Conservation (phyloP, 176 grass and related monocot species). For the Paspalum notatum region DNA sequence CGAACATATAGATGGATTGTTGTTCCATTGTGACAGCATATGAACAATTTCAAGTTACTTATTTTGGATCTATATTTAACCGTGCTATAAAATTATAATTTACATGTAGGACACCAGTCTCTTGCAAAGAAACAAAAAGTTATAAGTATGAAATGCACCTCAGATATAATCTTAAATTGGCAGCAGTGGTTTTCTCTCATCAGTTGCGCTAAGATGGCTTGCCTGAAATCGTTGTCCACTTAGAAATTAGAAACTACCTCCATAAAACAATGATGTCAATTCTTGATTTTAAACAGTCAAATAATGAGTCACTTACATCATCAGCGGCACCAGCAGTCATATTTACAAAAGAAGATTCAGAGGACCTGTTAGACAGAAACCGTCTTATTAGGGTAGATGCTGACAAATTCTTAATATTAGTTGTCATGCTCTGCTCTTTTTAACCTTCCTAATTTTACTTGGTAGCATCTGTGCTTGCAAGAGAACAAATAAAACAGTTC, state of each 20-base stretch:
- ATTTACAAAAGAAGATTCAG: slow-evolving; percentile 89
- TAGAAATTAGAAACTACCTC: slow-evolving; percentile 22
- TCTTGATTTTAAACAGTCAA: slow-evolving; percentile 35
- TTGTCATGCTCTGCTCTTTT: not conserved
- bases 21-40: not conserved
- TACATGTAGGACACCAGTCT: not conserved
- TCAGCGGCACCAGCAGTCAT: slow-evolving; percentile 83
- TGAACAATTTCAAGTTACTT: not conserved
- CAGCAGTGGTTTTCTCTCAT: slow-evolving; percentile 87
- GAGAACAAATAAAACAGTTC: slow-evolving; percentile 7
- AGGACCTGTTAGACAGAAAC: slow-evolving; percentile 58
- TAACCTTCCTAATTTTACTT: not conserved
- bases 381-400: slow-evolving; percentile 23
- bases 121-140: not conserved
- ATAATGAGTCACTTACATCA: slow-evolving; percentile 60
- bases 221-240: slow-evolving; percentile 56
- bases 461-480: not conserved
- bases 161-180: slow-evolving; percentile 64
- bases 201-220: slow-evolving; percentile 50
- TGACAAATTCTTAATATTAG: slow-evolving; percentile 14
- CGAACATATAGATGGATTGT: not conserved
- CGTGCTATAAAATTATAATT: slow-evolving; percentile 9
- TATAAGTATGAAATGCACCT: slow-evolving; percentile 46
- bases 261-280: slow-evolving; percentile 4
- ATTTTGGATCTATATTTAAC: slow-evolving; percentile 22